These are phyloP conservation scores for Neurospora sp. DNA, from an alignment of 495 filamentous ascomycete genomes.

Conservation along the genomic window DNA sequence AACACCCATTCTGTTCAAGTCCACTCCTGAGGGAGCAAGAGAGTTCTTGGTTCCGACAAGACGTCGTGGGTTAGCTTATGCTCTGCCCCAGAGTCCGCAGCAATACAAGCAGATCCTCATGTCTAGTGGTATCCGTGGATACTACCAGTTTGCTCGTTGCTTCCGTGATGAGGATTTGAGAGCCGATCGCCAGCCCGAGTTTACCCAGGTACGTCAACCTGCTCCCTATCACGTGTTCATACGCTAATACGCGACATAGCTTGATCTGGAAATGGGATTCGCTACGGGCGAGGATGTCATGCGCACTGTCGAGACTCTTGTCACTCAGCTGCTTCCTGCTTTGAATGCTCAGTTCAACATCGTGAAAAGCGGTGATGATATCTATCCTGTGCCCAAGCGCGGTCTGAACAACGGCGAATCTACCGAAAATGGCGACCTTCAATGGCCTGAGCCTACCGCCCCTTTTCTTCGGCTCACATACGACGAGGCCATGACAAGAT, in stretches of 20 bases:
- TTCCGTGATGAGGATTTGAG: slow-evolving; percentile 93
- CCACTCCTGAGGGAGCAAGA: slow-evolving; percentile 88
- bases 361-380: slow-evolving; percentile 6
- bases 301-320: slow-evolving; percentile 51
- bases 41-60: slow-evolving; percentile 94
- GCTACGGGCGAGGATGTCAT: slow-evolving; percentile 67
- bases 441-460: slow-evolving; percentile 6
- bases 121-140: slow-evolving; percentile 71
- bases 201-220: slow-evolving; percentile 62
- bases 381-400: slow-evolving; percentile 18
- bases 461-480: slow-evolving; percentile 48
- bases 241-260: slow-evolving; percentile 33
- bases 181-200: slow-evolving; percentile 92
- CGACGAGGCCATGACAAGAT: slow-evolving; percentile 64
- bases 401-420: background rate
- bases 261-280: slow-evolving; percentile 91
- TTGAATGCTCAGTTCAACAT: slow-evolving; percentile 29
- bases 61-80: slow-evolving; percentile 63
- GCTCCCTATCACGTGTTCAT: background rate
- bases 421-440: background rate
- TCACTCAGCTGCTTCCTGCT: slow-evolving; percentile 46
- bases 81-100: slow-evolving; percentile 90
- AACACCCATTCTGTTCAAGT: slow-evolving; percentile 92
- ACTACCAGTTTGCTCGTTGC: slow-evolving; percentile 89
- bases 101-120: slow-evolving; percentile 99